These are phyloP conservation scores for Geotrichum histeridarum DNA, from an alignment of 1,139 yeast genomes.

Conservation along the genomic window DNA sequence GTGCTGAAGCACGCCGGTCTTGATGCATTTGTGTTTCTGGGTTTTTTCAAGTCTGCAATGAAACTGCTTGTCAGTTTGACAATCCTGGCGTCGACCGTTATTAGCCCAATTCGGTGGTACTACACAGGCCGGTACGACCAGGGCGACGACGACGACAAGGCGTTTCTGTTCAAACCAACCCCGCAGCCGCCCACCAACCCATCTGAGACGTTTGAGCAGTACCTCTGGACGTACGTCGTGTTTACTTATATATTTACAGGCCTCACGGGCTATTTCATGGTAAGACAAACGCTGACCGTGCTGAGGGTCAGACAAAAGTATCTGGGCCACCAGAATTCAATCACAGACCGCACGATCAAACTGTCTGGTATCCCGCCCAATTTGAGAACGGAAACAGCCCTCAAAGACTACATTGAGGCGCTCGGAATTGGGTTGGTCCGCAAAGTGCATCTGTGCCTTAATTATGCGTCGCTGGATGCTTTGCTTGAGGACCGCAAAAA, in stretches of 20 bases:
- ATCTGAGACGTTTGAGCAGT: conserved; percentile 34
- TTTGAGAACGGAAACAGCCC: conserved; percentile 60
- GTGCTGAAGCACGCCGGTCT: conserved; percentile 85
- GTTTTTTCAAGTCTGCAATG: conserved; percentile 77
- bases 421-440: conserved; percentile 77
- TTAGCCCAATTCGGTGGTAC: conserved; percentile 68
- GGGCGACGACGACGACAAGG: conserved; percentile 39
- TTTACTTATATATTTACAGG: conserved; percentile 82
- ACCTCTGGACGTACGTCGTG: conserved; percentile 72
- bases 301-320: conserved; percentile 74
- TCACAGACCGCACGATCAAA: conserved; percentile 87
- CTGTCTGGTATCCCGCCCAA: conserved; percentile 88
- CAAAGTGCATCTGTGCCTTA: conserved; percentile 69
- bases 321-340: conserved; percentile 80
- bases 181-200: conserved; percentile 16
- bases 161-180: conserved; percentile 9
- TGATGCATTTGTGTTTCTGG: conserved; percentile 84
- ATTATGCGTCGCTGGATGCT: conserved; percentile 70
- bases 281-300: conserved; percentile 64
- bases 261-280: conserved; percentile 56
- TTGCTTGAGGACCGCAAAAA: conserved; percentile 56
- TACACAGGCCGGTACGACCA: conserved; percentile 67
- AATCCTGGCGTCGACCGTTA: conserved; percentile 56
- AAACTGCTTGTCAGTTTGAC: conserved; percentile 54
- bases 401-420: conserved; percentile 68